Evolutionary conservation across 2,329 filamentous ascomycete genomes (phyloP).

Genomic region (Aspergillus viridinutans): DNA sequence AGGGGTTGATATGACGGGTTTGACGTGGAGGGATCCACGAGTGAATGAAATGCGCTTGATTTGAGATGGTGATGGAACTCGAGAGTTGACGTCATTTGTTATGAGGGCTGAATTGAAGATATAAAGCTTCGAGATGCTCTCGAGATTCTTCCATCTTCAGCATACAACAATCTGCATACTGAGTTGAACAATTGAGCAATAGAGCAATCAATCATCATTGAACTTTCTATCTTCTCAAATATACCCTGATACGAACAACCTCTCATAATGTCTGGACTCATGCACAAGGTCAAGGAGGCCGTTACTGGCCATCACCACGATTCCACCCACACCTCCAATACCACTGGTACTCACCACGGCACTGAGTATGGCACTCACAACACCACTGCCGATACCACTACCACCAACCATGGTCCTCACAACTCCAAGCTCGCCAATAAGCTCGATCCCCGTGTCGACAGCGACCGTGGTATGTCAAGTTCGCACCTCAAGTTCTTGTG

Average conservation of each 20-base stretch:
- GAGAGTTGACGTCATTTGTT: background rate
- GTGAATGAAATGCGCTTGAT: background rate
- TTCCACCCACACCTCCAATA: conserved; percentile 1
- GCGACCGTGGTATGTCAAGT: conserved; percentile 9
- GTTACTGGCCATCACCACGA: conserved; percentile 27
- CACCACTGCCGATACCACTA: background rate
- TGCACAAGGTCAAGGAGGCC: conserved; percentile 45
- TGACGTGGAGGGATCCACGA: background rate
- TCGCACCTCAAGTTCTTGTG: background rate
- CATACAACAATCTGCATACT: background rate
- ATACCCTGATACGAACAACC: background rate
- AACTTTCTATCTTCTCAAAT: background rate
- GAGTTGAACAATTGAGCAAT: background rate
- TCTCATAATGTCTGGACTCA: conserved; percentile 38
- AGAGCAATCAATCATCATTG: background rate
- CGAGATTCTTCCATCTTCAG: background rate
- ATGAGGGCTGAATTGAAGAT: background rate
- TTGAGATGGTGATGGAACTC: background rate
- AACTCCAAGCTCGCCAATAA: conserved; percentile 16
- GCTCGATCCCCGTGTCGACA: conserved; percentile 18
- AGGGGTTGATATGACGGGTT: background rate
- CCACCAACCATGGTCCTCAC: conserved; percentile 13
- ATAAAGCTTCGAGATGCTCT: background rate
- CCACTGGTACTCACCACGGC: background rate
- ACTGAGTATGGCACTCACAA: no score